Percentiles rank a stretch among this genome's conserved stretches.
phyloP scores from a whole-genome alignment of 305 asterid species.

The Fraxinus platypoda region DNA sequence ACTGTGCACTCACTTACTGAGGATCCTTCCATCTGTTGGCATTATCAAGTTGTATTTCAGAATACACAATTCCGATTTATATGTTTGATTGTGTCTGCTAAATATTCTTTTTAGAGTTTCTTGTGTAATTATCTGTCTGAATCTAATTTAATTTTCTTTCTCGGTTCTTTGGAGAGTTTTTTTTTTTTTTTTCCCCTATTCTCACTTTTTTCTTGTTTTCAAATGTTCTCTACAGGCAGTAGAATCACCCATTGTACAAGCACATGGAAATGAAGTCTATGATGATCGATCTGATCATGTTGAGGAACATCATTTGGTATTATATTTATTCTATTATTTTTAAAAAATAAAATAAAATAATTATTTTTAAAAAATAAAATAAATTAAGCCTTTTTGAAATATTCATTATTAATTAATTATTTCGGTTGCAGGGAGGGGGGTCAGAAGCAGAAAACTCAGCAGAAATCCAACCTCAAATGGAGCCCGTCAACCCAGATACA shows the following conservation, averaged over 20 bases:
- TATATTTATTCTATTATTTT: neutral
- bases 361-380: too few relatives aligned
- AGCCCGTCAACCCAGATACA: constrained; percentile 26
- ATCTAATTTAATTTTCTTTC: neutral
- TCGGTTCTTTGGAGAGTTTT: neutral
- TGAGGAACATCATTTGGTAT: constrained; percentile 51
- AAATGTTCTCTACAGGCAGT: constrained; percentile 49
- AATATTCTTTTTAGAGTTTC: neutral
- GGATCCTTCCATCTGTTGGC: neutral
- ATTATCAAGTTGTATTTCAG: neutral
- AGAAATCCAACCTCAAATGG: constrained; percentile 38
- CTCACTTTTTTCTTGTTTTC: neutral
- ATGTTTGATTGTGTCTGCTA: neutral
- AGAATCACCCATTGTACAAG: constrained; percentile 36
- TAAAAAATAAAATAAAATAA: too few relatives aligned
- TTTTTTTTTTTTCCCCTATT: neutral
- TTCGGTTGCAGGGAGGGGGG: constrained; percentile 35
- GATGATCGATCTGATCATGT: constrained; percentile 38
- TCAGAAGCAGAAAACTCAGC: constrained; percentile 36
- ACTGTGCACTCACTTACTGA: neutral
- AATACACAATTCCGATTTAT: neutral
- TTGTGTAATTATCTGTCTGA: neutral
- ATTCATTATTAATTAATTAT: neutral
- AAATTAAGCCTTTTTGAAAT: neutral
- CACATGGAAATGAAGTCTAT: constrained; percentile 24